These are phyloP conservation scores for Hemisphaericaspora xylanilytica DNA, from an alignment of 1,139 yeast genomes.

Conservation along the genomic window DNA sequence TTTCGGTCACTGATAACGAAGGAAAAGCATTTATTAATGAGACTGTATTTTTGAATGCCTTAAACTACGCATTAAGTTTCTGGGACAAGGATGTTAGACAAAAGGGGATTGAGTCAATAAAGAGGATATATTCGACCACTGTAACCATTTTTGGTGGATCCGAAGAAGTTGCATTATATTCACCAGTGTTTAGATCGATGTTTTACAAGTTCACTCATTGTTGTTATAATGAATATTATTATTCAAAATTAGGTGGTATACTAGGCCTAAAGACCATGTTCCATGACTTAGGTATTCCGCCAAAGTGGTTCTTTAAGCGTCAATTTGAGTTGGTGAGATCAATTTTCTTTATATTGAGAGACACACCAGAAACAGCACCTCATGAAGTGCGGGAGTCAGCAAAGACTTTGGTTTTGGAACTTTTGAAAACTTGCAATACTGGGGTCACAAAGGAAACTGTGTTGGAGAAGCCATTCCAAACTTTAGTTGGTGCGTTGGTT, in stretches of 20 bases:
- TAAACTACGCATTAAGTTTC: constrained; percentile 77
- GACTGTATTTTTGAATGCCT: constrained; percentile 67
- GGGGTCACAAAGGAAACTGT: constrained; percentile 60
- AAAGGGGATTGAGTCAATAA: constrained; percentile 68
- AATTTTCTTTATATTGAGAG: constrained; percentile 84
- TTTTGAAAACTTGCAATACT: constrained; percentile 64
- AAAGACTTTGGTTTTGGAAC: constrained; percentile 57
- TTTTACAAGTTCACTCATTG: constrained; percentile 83
- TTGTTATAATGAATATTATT: constrained; percentile 86
- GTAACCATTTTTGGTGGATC: constrained; percentile 65
- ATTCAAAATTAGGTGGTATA: constrained; percentile 85
- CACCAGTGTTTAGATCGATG: constrained; percentile 74
- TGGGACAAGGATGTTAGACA: constrained; percentile 68
- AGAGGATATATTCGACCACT: constrained; percentile 60
- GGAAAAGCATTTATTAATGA: constrained; percentile 72
- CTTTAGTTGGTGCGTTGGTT: constrained; percentile 81
- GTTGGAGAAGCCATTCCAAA: constrained; percentile 71
- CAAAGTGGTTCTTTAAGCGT: constrained; percentile 68
- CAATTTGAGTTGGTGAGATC: constrained; percentile 87
- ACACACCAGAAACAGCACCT: constrained; percentile 88
- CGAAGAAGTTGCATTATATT: constrained; percentile 60
- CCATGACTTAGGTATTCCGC: constrained; percentile 64
- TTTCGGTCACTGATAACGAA: constrained; percentile 75
- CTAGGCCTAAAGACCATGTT: constrained; percentile 76
- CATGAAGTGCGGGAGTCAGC: constrained; percentile 73